Base-by-base conservation (phyloP, 345 rosid species). In the Anacardium occidentale region DNA sequence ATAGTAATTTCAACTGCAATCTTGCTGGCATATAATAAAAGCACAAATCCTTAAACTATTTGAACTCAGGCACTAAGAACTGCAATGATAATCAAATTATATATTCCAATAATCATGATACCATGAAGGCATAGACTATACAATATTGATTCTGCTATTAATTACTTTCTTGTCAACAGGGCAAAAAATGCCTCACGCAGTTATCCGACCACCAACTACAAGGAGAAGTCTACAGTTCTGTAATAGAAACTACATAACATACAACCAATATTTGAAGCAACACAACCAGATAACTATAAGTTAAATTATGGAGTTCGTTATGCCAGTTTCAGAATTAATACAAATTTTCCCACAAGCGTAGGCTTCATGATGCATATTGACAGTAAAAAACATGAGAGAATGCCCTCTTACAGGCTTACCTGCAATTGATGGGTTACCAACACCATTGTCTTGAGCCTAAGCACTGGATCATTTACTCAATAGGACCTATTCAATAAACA, bases 351-450 rank as follows among this genome's bases (percentile, higher is more conserved):
- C 58, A 10, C 1, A 24, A 13, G 18, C 10, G 40, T n/a, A 45
- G 24, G 22, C 25, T 26, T 15, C n/a, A 66, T 22, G 44, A 29
- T n/a, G n/a, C n/a, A n/a, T n/a, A n/a, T n/a, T n/a, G 21, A 17
- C 22, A 37, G 1, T 37, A 4, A 65, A 12, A 68, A 8, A 17
- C 25, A 12, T 24, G 17, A 40, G 15, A 5, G 29, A 9, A 22
- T 44, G 44, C 44, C 65, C 5, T 25, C 2, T 13, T 4, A 50
- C 53, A n/a, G 59, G 22, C 59, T 70, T 85, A 88, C 97, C 98
- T 88, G 92, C 81, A 91, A 80, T 51, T 88, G 93, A 83, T 93
- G 89, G 82, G 97, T 91, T 77, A 87, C 92, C 88, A 93, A 85
- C 78, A 87, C 90, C 97, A 91, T 93, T 77, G 69, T 88, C 88